Conservation (phyloP, 2,329 filamentous ascomycete species). For the Periconia sp. region DNA sequence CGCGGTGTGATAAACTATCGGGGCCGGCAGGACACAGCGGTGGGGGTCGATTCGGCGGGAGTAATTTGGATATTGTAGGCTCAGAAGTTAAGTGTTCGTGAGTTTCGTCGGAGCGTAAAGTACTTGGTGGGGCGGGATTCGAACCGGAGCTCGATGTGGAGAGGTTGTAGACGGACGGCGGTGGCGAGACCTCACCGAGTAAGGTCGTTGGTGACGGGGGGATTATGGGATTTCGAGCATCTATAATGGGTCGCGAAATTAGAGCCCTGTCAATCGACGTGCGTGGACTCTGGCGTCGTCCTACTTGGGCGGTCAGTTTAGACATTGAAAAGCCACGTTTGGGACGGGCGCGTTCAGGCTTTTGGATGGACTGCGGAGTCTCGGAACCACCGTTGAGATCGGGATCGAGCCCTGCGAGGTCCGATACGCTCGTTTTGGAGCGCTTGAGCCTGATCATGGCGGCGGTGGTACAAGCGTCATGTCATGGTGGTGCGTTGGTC, state of each 20-base stretch:
- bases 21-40: no score
- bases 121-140: conserved; percentile 2
- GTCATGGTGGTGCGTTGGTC: background rate
- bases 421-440: conserved; percentile 21
- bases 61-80: conserved; percentile 20
- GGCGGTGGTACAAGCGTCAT: background rate
- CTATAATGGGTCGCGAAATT: conserved; percentile 34
- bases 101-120: conserved; percentile 1
- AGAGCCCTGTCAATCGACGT: conserved; percentile 25
- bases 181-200: conserved; percentile 14
- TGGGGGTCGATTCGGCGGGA: conserved; percentile 15
- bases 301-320: conserved; percentile 35
- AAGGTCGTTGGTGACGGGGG: conserved; percentile 12
- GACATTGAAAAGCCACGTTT: conserved; percentile 33
- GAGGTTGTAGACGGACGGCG: conserved; percentile 1
- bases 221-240: conserved; percentile 22
- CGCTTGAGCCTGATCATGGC: conserved; percentile 30
- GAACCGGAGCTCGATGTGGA: conserved; percentile 15
- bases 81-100: conserved; percentile 30
- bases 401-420: conserved; percentile 20
- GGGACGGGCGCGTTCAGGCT: conserved; percentile 12
- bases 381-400: conserved; percentile 9
- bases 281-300: conserved; percentile 24
- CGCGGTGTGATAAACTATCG: no score
- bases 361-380: conserved; percentile 18